Percentiles rank a stretch among this genome's conserved stretches.
Conservation (phyloP, 345 rosid species). For the Hibiscus tridactylites region DNA sequence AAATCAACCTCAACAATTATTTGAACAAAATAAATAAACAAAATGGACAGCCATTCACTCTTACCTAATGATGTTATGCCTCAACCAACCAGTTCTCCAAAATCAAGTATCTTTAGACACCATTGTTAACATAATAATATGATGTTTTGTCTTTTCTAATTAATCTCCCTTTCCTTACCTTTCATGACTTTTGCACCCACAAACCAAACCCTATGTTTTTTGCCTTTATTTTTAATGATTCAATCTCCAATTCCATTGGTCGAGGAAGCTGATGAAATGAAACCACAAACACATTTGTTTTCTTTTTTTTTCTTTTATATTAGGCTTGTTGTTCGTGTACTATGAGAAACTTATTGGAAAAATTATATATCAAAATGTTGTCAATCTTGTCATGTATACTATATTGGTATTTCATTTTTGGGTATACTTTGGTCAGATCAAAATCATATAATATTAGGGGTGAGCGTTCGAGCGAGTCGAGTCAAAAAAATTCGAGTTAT, state of each 20-base stretch:
- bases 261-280: slow-evolving; percentile 14
- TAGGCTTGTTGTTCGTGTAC: neutral
- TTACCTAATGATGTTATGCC: slow-evolving; percentile 38
- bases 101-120: slow-evolving; percentile 4
- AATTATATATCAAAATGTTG: neutral
- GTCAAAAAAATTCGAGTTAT: no score
- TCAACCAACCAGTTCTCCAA: slow-evolving; percentile 18
- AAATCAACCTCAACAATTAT: slow-evolving; percentile 16
- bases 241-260: slow-evolving; percentile 18
- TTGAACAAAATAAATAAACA: neutral
- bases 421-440: neutral
- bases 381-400: slow-evolving; percentile 4
- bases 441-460: neutral
- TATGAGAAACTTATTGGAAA: slow-evolving; percentile 14
- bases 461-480: no score
- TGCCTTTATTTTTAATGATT: neutral
- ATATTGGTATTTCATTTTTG: neutral
- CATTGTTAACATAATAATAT: slow-evolving; percentile 2
- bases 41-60: slow-evolving; percentile 4
- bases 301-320: neutral
- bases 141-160: slow-evolving; percentile 11
- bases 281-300: neutral
- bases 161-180: neutral
- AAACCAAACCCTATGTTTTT: slow-evolving; percentile 9
- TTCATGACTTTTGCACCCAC: slow-evolving; percentile 21